phyloP scores from a whole-genome alignment of 2,329 filamentous ascomycete species.

The Stachybotrys elegans region DNA sequence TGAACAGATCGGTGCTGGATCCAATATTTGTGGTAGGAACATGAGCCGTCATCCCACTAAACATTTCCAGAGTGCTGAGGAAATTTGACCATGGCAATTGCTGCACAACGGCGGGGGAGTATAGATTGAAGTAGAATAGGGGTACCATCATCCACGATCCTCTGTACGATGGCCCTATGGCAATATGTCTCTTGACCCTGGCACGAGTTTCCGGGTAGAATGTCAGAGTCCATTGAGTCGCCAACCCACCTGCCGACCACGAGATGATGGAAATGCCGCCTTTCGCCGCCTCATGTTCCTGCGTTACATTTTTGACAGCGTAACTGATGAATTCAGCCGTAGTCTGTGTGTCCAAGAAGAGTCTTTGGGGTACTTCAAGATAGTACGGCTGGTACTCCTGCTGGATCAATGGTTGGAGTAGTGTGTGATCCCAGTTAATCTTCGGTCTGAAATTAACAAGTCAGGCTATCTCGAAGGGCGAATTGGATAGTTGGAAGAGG shows the following conservation, averaged over 20 bases:
- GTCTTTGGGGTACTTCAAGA: constrained; percentile 3
- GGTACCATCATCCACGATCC: constrained; percentile 4
- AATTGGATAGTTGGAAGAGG: background rate
- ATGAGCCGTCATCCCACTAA: background rate
- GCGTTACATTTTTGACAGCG: constrained; percentile 2
- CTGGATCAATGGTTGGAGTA: constrained; percentile 2
- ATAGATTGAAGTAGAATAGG: constrained; percentile 4
- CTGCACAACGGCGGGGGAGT: constrained; percentile 3
- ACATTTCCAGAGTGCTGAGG: background rate
- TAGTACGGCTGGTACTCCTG: constrained; percentile 3
- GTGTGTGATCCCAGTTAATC: constrained; percentile 4
- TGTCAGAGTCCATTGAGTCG: constrained; percentile 4
- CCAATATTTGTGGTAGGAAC: constrained; percentile 4
- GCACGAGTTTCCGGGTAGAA: constrained; percentile 6
- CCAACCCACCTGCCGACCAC: constrained; percentile 3
- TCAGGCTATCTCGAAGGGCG: background rate
- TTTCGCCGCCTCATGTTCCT: background rate
- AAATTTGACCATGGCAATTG: constrained; percentile 6
- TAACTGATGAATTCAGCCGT: constrained; percentile 3
- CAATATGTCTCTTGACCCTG: constrained; percentile 4
- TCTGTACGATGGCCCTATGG: constrained; percentile 1
- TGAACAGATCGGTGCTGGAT: constrained; percentile 4
- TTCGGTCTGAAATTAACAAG: background rate
- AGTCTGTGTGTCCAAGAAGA: constrained; percentile 3
- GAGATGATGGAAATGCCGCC: constrained; percentile 5